Evolutionary conservation across 1,284 basidiomycete species (phyloP), one percentile per base, ranked within the genome.

Genomic region (Ceratobasidium papillatum): DNA sequence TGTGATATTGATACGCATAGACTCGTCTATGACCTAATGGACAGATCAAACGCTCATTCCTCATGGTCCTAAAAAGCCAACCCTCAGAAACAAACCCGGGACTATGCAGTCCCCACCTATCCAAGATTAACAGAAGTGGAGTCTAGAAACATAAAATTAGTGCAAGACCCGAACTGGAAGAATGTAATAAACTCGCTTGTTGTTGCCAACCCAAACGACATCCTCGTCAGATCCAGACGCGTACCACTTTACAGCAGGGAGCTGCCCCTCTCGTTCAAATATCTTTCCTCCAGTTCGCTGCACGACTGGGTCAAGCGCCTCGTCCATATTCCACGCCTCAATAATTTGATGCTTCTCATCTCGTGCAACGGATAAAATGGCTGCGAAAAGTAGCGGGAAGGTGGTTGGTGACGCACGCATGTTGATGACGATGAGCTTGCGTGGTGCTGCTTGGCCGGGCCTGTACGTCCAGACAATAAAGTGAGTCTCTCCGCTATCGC

Each of bases 171-270:
- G 9, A 12, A 3, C 8, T 7, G 19, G 19, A 17, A 47, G 45
- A 30, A 19, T 49, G 41, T 49, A 49, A 38, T 7, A 4, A n/a
- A 78, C 81, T 75, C 59, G 86, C 86, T 83, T 85, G 78, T 91
- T 89, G 76, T 90, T 90, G 69, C 84, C 84, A 27, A 83, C 71
- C 90, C 89, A 91, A 12, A 83, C 80, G 2, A 89, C 77, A 12
- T 85, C 80, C 0, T 78, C 56, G 64, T 85, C 85, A 3, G 75
- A 65, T 17, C 86, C 86, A 79, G n/a, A n/a, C n/a, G n/a, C n/a
- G n/a, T 91, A 91, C 86, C 87, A 89, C 76, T 86, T 89, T 65
- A 89, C 82, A 0, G 86, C 82, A 3, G 88, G 84, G 25, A 90
- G 77, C 78, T 89, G 87, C 25, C 87, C 86, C 1, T 81, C 79